Conservation (phyloP, 2,329 filamentous ascomycete genomes). For the Pezizomycotina sp. region DNA sequence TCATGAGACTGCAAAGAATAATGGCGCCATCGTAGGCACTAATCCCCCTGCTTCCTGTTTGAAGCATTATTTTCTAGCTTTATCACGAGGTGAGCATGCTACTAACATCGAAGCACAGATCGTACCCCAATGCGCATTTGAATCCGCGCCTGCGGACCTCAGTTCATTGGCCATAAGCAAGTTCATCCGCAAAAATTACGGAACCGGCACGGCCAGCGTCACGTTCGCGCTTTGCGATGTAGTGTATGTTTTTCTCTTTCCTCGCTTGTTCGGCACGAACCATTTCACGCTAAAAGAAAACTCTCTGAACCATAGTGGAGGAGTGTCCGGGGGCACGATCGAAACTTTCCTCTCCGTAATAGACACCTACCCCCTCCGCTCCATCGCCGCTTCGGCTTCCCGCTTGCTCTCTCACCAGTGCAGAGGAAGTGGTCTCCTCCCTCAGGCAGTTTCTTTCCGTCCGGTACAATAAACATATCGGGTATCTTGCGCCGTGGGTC, state of each 20-base stretch:
- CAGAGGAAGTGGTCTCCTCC: slow-evolving; percentile 26
- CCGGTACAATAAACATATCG: slow-evolving; percentile 34
- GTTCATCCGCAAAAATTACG: slow-evolving; percentile 36
- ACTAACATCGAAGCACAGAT: slow-evolving; percentile 30
- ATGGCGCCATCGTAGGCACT: slow-evolving; percentile 40
- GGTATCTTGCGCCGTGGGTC: slow-evolving; percentile 40
- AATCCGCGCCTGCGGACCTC: slow-evolving; percentile 46
- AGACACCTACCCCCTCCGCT: slow-evolving; percentile 37
- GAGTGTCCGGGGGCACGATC: slow-evolving; percentile 50
- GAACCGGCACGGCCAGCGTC: slow-evolving; percentile 38
- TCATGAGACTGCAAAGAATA: slow-evolving; percentile 42
- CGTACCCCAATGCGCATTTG: slow-evolving; percentile 46
- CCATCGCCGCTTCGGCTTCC: slow-evolving; percentile 35
- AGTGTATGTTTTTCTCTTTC: slow-evolving; percentile 27
- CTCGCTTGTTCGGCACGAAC: neutral
- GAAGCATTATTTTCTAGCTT: neutral
- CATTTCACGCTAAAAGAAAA: neutral
- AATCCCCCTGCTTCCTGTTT: neutral
- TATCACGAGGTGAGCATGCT: no score
- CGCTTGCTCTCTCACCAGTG: slow-evolving; percentile 43
- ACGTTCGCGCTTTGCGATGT: slow-evolving; percentile 36
- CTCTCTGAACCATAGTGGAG: slow-evolving; percentile 31
- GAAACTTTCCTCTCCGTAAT: slow-evolving; percentile 47
- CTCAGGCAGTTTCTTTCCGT: slow-evolving; percentile 37
- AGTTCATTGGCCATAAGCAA: slow-evolving; percentile 39